These are phyloP conservation scores for Backusella australiensis DNA, from an alignment of 192 early-diverging fungal species.

Conservation along the genomic window DNA sequence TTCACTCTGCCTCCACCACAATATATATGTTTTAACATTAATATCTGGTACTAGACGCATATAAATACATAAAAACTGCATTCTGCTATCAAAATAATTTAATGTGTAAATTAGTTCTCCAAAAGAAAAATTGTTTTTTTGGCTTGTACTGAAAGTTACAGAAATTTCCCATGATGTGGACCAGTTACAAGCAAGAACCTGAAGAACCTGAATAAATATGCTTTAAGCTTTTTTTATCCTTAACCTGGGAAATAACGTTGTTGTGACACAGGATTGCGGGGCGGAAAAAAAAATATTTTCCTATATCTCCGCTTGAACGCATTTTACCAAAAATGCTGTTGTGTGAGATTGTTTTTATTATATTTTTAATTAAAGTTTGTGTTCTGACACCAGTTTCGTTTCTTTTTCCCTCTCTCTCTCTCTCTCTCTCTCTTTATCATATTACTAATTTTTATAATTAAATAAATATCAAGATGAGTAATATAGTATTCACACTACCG, in stretches of 20 bases:
- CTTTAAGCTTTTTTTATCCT: neutral
- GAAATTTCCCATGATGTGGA: neutral
- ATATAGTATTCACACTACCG: neutral
- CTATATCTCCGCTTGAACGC: neutral
- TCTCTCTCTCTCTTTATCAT: neutral
- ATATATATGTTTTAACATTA: too few relatives aligned
- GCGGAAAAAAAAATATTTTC: neutral
- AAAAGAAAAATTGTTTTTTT: too few relatives aligned
- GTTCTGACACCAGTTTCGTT: neutral
- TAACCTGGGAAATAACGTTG: neutral
- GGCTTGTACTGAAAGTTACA: neutral
- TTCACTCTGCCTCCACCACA: too few relatives aligned
- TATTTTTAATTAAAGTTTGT: conserved; percentile 7
- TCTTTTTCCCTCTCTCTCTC: neutral
- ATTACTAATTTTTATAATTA: neutral
- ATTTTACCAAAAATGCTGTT: neutral
- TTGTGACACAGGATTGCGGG: neutral
- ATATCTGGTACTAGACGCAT: too few relatives aligned
- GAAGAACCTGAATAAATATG: neutral
- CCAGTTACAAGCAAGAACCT: neutral
- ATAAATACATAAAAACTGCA: too few relatives aligned
- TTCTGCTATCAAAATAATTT: too few relatives aligned
- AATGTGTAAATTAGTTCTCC: too few relatives aligned
- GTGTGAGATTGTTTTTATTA: neutral
- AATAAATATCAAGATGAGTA: neutral